Conservation (phyloP, 345 rosid genomes). For the Crucihimalaya himalaica region DNA sequence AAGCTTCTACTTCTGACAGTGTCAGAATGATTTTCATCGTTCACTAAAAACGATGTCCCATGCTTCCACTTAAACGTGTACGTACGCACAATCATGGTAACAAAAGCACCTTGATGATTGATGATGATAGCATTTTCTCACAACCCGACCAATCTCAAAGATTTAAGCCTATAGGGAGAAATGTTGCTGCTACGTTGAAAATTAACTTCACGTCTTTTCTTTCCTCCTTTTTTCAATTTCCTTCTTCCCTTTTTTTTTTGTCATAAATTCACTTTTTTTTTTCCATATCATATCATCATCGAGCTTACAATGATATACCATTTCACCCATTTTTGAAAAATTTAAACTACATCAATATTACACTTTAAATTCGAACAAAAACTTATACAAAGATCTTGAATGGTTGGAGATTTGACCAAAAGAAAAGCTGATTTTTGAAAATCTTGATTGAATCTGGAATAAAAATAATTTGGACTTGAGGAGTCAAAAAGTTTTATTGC, state of each 20-base stretch:
- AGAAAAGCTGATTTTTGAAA: not conserved
- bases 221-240: not conserved
- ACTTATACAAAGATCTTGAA: no score
- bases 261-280: no score
- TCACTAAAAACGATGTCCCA: slow-evolving; percentile 34
- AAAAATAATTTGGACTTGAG: no score
- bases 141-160: not conserved
- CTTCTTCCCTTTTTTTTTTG: no score
- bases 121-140: slow-evolving; percentile 26
- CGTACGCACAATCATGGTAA: slow-evolving; percentile 28
- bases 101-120: slow-evolving; percentile 32
- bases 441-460: no score
- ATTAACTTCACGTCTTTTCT: slow-evolving; percentile 28
- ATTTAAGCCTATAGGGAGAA: not conserved
- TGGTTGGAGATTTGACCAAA: no score
- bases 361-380: no score
- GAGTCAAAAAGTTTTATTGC: not conserved
- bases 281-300: no score
- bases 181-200: slow-evolving; percentile 30
- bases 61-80: slow-evolving; percentile 25
- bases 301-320: no score
- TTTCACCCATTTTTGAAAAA: no score
- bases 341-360: no score
- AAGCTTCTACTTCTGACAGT: slow-evolving; percentile 31
- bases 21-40: slow-evolving; percentile 33